These are phyloP conservation scores for Leptographium flavum DNA, from an alignment of 2,329 filamentous ascomycete genomes.

Conservation along the genomic window DNA sequence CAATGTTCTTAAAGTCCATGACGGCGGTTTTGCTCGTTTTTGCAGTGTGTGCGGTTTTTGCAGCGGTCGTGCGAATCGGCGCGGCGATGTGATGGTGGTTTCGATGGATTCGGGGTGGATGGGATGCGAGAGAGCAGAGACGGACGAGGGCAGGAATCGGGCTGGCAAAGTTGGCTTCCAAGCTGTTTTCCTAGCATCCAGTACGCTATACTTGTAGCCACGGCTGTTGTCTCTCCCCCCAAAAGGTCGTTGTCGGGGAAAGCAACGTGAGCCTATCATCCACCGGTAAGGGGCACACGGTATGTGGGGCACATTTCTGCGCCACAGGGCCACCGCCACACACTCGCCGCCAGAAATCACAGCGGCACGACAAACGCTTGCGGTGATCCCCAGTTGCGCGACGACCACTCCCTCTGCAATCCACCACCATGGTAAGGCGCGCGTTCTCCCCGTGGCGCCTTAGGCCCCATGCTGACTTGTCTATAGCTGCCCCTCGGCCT, in stretches of 20 bases:
- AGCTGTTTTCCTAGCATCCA: not conserved
- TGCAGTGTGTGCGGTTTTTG: no score
- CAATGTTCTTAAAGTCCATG: conserved; percentile 47
- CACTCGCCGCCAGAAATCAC: no score
- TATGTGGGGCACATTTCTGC: no score
- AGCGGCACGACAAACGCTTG: no score
- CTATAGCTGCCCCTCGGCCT: conserved; percentile 59
- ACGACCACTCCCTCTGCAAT: no score
- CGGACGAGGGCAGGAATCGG: not conserved
- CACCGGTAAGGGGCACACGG: not conserved
- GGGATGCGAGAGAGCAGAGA: not conserved
- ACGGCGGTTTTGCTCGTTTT: conserved; percentile 13
- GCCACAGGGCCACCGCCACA: no score
- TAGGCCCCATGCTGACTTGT: conserved; percentile 13
- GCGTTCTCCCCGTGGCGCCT: no score
- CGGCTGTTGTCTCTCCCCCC: not conserved
- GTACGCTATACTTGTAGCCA: not conserved
- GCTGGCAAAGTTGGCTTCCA: no score
- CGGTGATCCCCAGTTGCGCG: no score
- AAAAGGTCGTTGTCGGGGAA: conserved; percentile 6
- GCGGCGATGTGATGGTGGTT: not conserved
- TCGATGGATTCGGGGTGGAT: not conserved
- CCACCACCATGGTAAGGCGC: no score
- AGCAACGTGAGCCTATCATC: conserved; percentile 3
- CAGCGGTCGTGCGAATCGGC: not conserved